These are phyloP conservation scores for Chlorella sorokiniana DNA, from an alignment of 139 green algal genomes.

Conservation along the genomic window DNA sequence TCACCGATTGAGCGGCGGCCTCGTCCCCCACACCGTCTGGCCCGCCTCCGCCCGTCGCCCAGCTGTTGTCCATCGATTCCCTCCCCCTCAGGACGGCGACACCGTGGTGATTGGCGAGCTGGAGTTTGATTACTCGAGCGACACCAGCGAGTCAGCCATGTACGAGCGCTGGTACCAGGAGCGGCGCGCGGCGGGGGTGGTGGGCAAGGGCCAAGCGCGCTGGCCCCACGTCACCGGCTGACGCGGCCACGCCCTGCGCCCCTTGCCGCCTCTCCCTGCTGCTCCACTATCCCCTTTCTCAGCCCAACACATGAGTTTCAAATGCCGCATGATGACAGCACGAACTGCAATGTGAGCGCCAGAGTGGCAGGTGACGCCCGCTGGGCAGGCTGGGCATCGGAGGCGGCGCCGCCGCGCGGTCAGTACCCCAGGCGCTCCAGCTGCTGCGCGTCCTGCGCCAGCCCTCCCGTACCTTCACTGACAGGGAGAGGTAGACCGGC, in stretches of 20 bases:
- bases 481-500: constrained; percentile 80
- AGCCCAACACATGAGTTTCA: background rate
- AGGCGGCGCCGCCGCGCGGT: background rate
- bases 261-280: too few relatives aligned
- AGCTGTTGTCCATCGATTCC: background rate
- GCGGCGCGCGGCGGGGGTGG: constrained; percentile 62
- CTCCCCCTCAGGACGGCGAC: constrained; percentile 63
- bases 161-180: constrained; percentile 76
- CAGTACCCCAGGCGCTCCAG: constrained; percentile 35
- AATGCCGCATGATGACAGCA: too few relatives aligned
- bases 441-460: constrained; percentile 52
- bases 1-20: too few relatives aligned
- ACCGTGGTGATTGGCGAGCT: constrained; percentile 76
- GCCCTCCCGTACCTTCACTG: constrained; percentile 69
- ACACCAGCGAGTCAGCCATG: constrained; percentile 63
- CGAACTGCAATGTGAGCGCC: too few relatives aligned
- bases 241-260: background rate
- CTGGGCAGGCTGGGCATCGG: background rate
- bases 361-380: background rate
- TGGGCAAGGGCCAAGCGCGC: constrained; percentile 55
- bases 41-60: background rate
- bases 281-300: background rate
- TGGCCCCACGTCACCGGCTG: constrained; percentile 69
- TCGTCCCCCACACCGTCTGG: too few relatives aligned
- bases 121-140: constrained; percentile 76